Base-by-base conservation (phyloP, 2,329 filamentous ascomycete genomes). In the Apiospora phragmitis region DNA sequence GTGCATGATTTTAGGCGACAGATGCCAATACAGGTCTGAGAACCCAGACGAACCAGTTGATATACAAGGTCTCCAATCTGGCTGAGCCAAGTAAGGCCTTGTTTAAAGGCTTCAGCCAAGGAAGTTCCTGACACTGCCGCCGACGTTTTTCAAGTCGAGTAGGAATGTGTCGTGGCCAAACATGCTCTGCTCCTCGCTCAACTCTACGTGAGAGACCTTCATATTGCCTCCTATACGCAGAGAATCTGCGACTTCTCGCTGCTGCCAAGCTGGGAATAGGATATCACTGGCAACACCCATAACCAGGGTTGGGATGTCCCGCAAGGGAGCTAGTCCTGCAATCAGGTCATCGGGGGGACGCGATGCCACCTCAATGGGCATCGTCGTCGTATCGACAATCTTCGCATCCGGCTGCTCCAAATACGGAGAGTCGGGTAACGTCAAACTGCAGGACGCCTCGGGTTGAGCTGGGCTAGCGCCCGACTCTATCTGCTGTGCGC, bases 161-260 rank as follows among this genome's bases (percentile, higher is more conserved):
- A 99, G 82, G 80, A 99, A 99, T 0, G 95, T 98, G 79, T 99
- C 96, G 78, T 99, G 96, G 0, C 96, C 96, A 80, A 99, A 99
- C 76, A 97, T 83, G 77, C 94, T 97, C 81, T 96, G 90, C 83
- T 98, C 94, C 83, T 98, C 94, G 43, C 95, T 96, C 67, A 99
- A 84, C 84, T 99, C 96, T 18, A 96, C 89, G 81, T 99, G 94
- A 62, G 91, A 92, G 0, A 99, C 95, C 42, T 88, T 90, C 72
- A 89, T 86, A 78, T 97, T 98, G 0, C 96, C 96, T 0, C 88
- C 89, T 43, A 89, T 87, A 71, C 90, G 89, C 73, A 99, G 84
- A 3, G 95, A 92, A 77, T 95, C 91, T 4, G 95, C 95, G 72
- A 99, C 91, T 81, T 99, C 96, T 69, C 93, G 90, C 84, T 99